Conservation (phyloP, 371 early-diverging fungal species). For the Rhizopus delemar region DNA sequence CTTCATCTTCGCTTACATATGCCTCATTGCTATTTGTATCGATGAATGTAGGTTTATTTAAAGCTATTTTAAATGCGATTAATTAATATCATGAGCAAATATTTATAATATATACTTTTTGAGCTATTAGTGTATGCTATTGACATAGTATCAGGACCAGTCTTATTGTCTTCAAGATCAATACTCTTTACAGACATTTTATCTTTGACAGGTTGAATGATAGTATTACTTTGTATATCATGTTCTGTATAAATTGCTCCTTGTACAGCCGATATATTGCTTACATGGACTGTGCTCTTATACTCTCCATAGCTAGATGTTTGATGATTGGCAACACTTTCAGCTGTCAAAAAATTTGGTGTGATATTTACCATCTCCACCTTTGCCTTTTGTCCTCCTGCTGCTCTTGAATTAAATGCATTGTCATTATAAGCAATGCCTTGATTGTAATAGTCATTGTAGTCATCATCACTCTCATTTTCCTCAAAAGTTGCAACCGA, state of each 20-base stretch:
- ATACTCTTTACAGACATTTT: too few relatives aligned
- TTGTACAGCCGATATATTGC: not conserved
- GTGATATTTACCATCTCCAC: not conserved
- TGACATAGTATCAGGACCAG: too few relatives aligned
- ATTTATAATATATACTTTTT: too few relatives aligned
- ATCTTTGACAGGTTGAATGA: too few relatives aligned
- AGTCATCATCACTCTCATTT: not conserved
- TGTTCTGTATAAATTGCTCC: not conserved
- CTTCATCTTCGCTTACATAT: not conserved
- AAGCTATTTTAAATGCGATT: not conserved
- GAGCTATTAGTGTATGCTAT: too few relatives aligned
- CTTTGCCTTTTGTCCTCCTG: not conserved
- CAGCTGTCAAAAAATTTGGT: not conserved
- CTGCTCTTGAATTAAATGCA: not conserved
- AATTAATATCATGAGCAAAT: too few relatives aligned
- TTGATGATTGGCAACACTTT: not conserved
- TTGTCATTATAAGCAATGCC: not conserved
- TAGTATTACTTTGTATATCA: not conserved
- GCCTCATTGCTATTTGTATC: not conserved
- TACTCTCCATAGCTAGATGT: not conserved
- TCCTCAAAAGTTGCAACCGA: too few relatives aligned
- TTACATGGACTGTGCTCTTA: not conserved
- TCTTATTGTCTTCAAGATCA: too few relatives aligned
- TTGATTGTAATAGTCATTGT: not conserved
- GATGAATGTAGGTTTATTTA: not conserved